Evolutionary conservation across 257 asterid species (phyloP).

Genomic region (Cinchona pubescens): DNA sequence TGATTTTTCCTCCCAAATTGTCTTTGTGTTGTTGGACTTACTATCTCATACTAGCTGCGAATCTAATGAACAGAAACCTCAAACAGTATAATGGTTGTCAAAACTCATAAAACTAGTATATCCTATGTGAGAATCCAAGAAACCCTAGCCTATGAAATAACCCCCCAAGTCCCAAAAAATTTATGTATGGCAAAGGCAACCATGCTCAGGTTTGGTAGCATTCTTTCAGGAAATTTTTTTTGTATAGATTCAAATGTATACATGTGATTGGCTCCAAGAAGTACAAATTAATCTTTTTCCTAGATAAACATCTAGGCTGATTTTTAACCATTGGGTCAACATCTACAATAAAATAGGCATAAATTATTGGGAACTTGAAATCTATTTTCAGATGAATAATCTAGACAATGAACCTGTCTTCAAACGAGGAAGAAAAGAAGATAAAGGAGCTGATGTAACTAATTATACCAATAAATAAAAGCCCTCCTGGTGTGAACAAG

Average conservation of each 20-base stretch:
- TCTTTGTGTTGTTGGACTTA: background rate
- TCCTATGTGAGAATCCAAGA: slow-evolving; percentile 1
- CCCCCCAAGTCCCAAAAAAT: background rate
- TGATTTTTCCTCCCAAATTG: background rate
- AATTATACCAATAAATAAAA: background rate
- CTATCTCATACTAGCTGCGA: background rate
- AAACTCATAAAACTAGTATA: background rate
- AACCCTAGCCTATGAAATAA: background rate
- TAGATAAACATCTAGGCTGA: background rate
- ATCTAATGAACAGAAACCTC: background rate
- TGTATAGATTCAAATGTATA: background rate
- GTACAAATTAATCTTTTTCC: background rate
- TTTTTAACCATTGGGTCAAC: slow-evolving; percentile 6
- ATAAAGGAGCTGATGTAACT: background rate
- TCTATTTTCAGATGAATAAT: no score
- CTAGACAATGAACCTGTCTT: background rate
- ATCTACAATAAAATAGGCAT: background rate
- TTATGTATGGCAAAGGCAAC: background rate
- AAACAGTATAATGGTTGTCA: background rate
- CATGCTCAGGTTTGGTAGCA: background rate
- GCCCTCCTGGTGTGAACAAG: background rate
- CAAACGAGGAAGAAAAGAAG: background rate
- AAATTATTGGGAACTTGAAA: background rate
- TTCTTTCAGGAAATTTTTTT: background rate
- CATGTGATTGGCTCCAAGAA: slow-evolving; percentile 1